Evolutionary conservation across 495 filamentous ascomycete genomes (phyloP).

Genomic region (Umbilicaria muhlenbergii): DNA sequence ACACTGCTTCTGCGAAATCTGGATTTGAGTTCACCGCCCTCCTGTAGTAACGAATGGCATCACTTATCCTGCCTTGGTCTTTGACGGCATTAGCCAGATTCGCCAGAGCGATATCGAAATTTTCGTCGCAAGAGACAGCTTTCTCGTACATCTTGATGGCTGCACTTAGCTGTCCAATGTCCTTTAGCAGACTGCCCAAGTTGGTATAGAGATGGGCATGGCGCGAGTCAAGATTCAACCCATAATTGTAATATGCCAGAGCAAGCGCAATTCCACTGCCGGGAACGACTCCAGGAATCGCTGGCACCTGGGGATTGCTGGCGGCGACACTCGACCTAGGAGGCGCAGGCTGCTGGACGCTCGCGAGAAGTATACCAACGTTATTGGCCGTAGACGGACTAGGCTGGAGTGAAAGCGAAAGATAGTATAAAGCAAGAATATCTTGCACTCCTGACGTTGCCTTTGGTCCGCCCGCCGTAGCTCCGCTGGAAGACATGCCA

Average conservation of each 20-base stretch:
- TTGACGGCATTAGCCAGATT: slow-evolving; percentile 98
- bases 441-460: slow-evolving; percentile 70
- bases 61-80: slow-evolving; percentile 80
- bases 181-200: slow-evolving; percentile 85
- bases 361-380: slow-evolving; percentile 88
- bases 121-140: slow-evolving; percentile 77
- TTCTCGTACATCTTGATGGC: slow-evolving; percentile 97
- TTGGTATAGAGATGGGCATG: slow-evolving; percentile 99
- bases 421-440: slow-evolving; percentile 89
- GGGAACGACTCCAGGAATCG: slow-evolving; percentile 65
- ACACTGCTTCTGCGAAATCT: slow-evolving; percentile 94
- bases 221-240: slow-evolving; percentile 61
- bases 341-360: slow-evolving; percentile 67
- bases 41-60: slow-evolving; percentile 85
- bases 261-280: slow-evolving; percentile 83
- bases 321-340: slow-evolving; percentile 19
- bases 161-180: slow-evolving; percentile 81
- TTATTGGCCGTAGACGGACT: slow-evolving; percentile 98
- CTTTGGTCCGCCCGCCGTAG: slow-evolving; percentile 37
- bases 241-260: slow-evolving; percentile 89
- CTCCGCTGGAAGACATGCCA: slow-evolving; percentile 71
- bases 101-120: slow-evolving; percentile 92
- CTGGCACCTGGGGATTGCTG: slow-evolving; percentile 26
- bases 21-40: slow-evolving; percentile 83
- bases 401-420: slow-evolving; percentile 86